Evolutionary conservation across 1,284 basidiomycete species (phyloP), one percentile per base, ranked within the genome.

Genomic region (Paramarasmius palmivorus): DNA sequence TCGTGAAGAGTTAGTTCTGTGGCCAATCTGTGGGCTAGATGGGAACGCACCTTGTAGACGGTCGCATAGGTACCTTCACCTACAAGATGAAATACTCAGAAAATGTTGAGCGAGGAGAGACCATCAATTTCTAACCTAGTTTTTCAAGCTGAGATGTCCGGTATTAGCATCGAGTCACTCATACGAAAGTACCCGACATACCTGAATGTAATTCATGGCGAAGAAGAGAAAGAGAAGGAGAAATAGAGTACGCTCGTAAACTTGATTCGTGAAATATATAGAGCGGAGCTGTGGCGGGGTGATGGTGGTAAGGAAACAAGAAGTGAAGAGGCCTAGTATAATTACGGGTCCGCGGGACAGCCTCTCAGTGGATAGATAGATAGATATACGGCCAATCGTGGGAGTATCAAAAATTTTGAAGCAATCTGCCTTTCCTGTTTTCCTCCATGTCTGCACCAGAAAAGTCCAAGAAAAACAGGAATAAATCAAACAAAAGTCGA

Each of bases 11-110:
- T 25, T 9, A 26, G 62, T 34, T 59, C 57, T 39, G 44, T 37
- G 23, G 10, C 14, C 32, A 26, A 38, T 22, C 4, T 17, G 47
- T 53, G 34, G 45, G 49, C 25, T 41, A 15, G 12, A 41, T 25
- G 37, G 20, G 39, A 3, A 59, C 68, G 50, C 56, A 92, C 92
- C 84, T 95, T 95, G 82, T 88, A 95, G 6, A 95, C 92, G 3
- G 92, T 95, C 26, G 93, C 93, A 70, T 92, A 92, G 45, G 90
- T 92, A 52, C 90, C 90, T 74, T 92, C 89, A 61, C 90, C 90
- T 86, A 62, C 37, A 41, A 34, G 17, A 35, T 42, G 55, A 26
- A 53, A 23, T 60, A 56, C 32, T 32, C 22, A 39, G 44, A 22
- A 49, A 20, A 52, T 41, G 37, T 19, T 20, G 49, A 39, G 49